Conservation (phyloP, 257 asterid genomes). For the Striga asiatica region DNA sequence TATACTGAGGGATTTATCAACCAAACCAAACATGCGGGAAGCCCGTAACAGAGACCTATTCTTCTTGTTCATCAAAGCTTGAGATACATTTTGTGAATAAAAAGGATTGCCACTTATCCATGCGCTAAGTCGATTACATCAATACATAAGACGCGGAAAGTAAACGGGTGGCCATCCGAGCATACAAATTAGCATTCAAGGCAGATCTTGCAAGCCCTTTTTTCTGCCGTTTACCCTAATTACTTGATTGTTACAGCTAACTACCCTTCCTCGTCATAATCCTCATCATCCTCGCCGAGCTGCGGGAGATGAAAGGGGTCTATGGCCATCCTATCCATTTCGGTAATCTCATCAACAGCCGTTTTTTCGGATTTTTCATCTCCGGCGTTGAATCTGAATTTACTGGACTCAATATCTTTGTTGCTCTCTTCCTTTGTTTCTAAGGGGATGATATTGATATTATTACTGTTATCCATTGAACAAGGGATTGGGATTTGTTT, state of each 20-base stretch:
- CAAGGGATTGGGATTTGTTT: slow-evolving; percentile 27
- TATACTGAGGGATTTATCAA: too few relatives aligned
- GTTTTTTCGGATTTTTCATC: slow-evolving; percentile 31
- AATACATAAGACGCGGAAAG: not conserved
- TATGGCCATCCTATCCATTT: slow-evolving; percentile 59
- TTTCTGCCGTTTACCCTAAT: too few relatives aligned
- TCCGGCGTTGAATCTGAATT: slow-evolving; percentile 19
- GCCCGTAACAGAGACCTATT: too few relatives aligned
- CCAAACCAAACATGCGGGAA: too few relatives aligned
- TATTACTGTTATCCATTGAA: too few relatives aligned
- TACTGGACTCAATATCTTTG: not conserved
- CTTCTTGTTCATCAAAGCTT: not conserved
- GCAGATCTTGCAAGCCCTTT: not conserved
- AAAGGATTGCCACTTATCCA: not conserved
- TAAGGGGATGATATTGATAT: not conserved
- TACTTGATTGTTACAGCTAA: not conserved
- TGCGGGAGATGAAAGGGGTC: slow-evolving; percentile 66
- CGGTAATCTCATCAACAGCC: slow-evolving; percentile 32
- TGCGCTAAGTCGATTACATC: not conserved
- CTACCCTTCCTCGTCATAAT: slow-evolving; percentile 64
- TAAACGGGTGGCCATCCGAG: not conserved
- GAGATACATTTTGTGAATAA: not conserved
- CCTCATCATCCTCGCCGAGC: slow-evolving; percentile 66
- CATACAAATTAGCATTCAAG: not conserved
- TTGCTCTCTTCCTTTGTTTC: not conserved